Evolutionary conservation across 495 filamentous ascomycete genomes (phyloP).

Genomic region (Penicillium desertorum): DNA sequence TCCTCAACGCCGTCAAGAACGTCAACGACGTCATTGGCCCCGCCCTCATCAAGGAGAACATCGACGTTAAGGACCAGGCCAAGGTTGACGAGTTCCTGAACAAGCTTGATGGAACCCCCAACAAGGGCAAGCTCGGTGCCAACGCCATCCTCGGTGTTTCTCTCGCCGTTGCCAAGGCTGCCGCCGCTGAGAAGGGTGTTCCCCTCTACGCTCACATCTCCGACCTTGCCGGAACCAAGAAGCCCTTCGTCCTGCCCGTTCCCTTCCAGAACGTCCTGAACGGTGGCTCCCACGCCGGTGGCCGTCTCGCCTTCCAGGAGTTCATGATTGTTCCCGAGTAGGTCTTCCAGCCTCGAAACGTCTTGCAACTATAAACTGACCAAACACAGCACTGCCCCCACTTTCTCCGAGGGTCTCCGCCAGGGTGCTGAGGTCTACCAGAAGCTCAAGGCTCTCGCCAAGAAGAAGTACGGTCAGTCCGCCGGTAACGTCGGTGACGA

Average conservation of each 20-base stretch:
- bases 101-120: constrained; percentile 90
- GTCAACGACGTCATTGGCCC: constrained; percentile 94
- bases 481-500: constrained; percentile 98
- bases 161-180: constrained; percentile 96
- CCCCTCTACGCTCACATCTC: constrained; percentile 98
- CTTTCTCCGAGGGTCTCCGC: constrained; percentile 94
- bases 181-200: constrained; percentile 96
- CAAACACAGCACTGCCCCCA: constrained; percentile 58
- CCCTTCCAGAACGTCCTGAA: constrained; percentile 99
- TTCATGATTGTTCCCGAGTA: constrained; percentile 99
- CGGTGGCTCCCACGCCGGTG: constrained; percentile 98
- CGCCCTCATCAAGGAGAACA: constrained; percentile 83
- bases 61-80: constrained; percentile 97
- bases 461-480: constrained; percentile 99
- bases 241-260: constrained; percentile 98
- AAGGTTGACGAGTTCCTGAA: constrained; percentile 92
- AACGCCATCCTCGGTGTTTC: constrained; percentile 98
- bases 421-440: constrained; percentile 97
- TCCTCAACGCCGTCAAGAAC: constrained; percentile 91
- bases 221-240: constrained; percentile 98
- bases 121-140: constrained; percentile 98
- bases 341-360: constrained; percentile 26
- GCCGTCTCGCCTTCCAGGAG: constrained; percentile 98
- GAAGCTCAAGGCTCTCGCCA: constrained; percentile 92
- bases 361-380: constrained; percentile 12